Evolutionary conservation across 2,329 filamentous ascomycete species (phyloP), one percentile per base, ranked within the genome.

Genomic region (Cercospora zeae-maydis): DNA sequence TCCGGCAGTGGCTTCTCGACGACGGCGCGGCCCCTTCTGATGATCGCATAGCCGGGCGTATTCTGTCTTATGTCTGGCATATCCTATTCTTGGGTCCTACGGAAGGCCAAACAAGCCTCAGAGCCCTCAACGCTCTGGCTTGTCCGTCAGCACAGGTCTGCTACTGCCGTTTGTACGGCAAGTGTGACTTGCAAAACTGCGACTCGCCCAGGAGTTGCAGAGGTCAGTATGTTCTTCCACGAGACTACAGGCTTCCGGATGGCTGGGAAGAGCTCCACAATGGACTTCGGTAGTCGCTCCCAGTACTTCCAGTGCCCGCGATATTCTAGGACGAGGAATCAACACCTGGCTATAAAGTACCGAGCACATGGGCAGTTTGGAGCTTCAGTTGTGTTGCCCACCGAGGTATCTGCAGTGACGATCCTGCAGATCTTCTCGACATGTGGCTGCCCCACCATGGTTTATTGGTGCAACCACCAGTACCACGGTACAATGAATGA

Each of bases 1-100:
- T 85, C 58, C 75, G 83, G 37, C 79, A 83, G 65, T 86, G 83
- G 83, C 71, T 86, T 34, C 72, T 82, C 7, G 80, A 82, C 69
- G 78, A 63, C 3, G 63, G 66, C 24, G 57, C 56, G 2, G 70
- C 79, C 27, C 78, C 77, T 7, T 62, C 63, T 1, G 79, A 81
- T 68, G 80, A 82, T 58, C 70, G 72, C 24, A 59, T 70, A n/a
- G 63, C 70, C 2, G 74, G 80, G 0, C 72, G 80, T n/a, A 78
- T 82, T 19, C 24, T 82, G 63, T 81, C 78, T 4, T 82, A 82
- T 63, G 47, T 82, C 7, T 82, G 80, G 80, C 80, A 82, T 64
- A 78, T 82, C 49, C 58, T 82, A 21, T 82, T 82, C 65, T 66
- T 80, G 31, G 68, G 71, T 19, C 66, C 63, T 14, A 10, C 58